Evolutionary conservation across 2,329 filamentous ascomycete species (phyloP).

Genomic region (Pseudocercospora eumusae): DNA sequence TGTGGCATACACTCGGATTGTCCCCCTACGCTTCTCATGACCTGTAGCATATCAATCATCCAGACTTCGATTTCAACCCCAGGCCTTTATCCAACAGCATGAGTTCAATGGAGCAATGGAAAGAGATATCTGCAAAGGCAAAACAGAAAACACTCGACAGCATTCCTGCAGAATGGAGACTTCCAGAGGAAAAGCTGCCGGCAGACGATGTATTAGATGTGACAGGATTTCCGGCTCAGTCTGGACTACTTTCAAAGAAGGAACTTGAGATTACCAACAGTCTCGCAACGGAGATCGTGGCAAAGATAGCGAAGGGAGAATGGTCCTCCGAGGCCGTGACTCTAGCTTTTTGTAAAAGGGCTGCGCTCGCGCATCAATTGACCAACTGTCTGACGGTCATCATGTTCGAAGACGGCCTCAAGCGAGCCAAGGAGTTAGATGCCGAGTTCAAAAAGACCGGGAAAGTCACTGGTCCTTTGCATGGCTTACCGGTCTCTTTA

Average conservation of each 20-base stretch:
- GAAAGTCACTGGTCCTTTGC: conserved; percentile 61
- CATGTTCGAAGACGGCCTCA: conserved; percentile 57
- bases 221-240: conserved; percentile 55
- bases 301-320: conserved; percentile 44
- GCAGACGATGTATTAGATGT: conserved; percentile 53
- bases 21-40: background rate
- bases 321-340: conserved; percentile 57
- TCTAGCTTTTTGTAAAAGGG: conserved; percentile 57
- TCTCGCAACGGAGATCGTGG: conserved; percentile 44
- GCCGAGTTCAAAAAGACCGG: conserved; percentile 51
- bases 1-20: background rate
- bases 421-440: conserved; percentile 56
- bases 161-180: conserved; percentile 61
- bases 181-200: conserved; percentile 57
- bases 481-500: conserved; percentile 66
- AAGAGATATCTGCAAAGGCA: conserved; percentile 46
- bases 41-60: too few species aligned
- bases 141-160: conserved; percentile 49
- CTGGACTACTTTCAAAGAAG: conserved; percentile 59
- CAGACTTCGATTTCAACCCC: too few species aligned
- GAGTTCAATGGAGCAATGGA: conserved; percentile 42
- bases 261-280: conserved; percentile 55
- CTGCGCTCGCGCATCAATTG: conserved; percentile 58
- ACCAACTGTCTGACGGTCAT: conserved; percentile 63
- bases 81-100: background rate